phyloP scores from a whole-genome alignment of 768 basidiomycete species.

The Boletus fagicola region DNA sequence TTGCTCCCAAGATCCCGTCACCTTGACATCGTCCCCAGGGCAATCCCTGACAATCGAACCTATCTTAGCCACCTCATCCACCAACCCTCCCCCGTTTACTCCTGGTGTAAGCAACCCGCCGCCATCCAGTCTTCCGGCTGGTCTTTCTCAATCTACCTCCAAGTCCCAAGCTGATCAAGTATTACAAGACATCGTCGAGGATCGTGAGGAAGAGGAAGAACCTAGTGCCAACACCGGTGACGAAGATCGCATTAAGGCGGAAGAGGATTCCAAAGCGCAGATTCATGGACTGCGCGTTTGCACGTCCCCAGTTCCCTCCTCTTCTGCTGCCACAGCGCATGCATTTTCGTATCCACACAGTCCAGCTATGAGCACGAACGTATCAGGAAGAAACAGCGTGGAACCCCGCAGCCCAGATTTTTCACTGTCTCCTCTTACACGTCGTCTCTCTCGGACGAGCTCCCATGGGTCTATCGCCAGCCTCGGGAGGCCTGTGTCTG shows the following conservation, averaged over 20 bases:
- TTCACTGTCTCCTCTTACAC: constrained; percentile 17
- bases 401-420: constrained; percentile 29
- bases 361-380: constrained; percentile 15
- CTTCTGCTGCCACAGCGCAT: constrained; percentile 26
- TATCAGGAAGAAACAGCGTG: constrained; percentile 21
- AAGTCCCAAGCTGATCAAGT: constrained; percentile 30
- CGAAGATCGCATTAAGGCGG: constrained; percentile 20
- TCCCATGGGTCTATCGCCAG: constrained; percentile 29
- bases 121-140: constrained; percentile 38
- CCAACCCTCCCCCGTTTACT: constrained; percentile 16
- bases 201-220: constrained; percentile 50
- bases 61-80: constrained; percentile 40
- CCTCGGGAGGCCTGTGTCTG: constrained; percentile 25
- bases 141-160: constrained; percentile 30
- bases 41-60: constrained; percentile 47
- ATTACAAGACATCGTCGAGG: constrained; percentile 54
- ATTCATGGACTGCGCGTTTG: constrained; percentile 60
- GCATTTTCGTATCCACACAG: constrained; percentile 25
- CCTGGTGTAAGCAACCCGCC: constrained; percentile 33
- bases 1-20: background rate
- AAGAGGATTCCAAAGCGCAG: constrained; percentile 30
- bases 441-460: constrained; percentile 23
- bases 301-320: constrained; percentile 39
- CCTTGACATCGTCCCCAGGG: constrained; percentile 17
- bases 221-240: constrained; percentile 17